Base-by-base conservation (phyloP, 2,329 filamentous ascomycete species). In the Sporothrix globosa region DNA sequence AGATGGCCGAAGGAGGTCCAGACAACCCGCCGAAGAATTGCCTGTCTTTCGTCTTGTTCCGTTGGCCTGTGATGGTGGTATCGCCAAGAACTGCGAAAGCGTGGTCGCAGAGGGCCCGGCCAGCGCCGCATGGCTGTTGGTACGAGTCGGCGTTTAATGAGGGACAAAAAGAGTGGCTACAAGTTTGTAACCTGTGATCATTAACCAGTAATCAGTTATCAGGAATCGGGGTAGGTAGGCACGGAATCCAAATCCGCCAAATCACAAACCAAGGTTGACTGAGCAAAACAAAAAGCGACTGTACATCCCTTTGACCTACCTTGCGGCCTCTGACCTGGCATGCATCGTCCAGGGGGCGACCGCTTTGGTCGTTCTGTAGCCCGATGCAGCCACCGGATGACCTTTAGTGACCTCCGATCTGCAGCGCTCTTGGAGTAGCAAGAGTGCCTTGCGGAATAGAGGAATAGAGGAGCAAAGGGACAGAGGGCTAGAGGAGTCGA, bases 51-150 rank as follows among this genome's bases (percentile, higher is more conserved):
- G 14, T 4, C 6, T 58, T 19, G 34, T 21, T 5, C 34, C 52
- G 63, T 66, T 66, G 63, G 63, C 30, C 39, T 11, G 63, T 66
- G 27, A 19, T 50, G 63, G 19, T 30, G 61, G 21, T 24, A 34
- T 50, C 17, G 17, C 17, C n/a, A 46, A 17, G 58, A 39, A 61
- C 10, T 13, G 10, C n/a, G 14, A 61, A 60, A 2, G 30, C 54
- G 10, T 27, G 39, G 39, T 9, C 21, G 58, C 13, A 34, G 39
- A 24, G 39, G 58, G n/a, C 58, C 21, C 39, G 58, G 39, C 39
- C 60, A 63, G 60, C 41, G 44, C 60, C 41, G 60, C 60, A 61
- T 14, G 41, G 41, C 60, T 63, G 60, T 63, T 65, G 61, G 61
- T 50, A 44, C 39, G 58, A 63, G n/a, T 7, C 13, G n/a, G 39